Evolutionary conservation across 345 rosid genomes (phyloP).

Genomic region (Bruguiera sexangula): DNA sequence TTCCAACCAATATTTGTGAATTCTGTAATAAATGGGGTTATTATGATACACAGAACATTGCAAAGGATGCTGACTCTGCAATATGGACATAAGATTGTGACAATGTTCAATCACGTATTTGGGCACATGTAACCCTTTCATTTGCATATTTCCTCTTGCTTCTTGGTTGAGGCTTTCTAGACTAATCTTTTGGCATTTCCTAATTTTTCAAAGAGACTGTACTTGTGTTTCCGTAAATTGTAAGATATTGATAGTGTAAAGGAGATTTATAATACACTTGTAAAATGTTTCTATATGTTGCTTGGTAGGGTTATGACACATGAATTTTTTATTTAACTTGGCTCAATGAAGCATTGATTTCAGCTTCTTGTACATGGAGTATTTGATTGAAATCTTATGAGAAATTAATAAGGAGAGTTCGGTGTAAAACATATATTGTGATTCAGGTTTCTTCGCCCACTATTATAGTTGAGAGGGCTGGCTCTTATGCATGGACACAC

Average conservation of each 20-base stretch:
- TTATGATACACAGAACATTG: no score
- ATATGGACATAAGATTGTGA: no score
- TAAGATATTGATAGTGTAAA: not conserved
- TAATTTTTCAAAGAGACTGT: not conserved
- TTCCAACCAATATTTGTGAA: no score
- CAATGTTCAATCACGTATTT: no score
- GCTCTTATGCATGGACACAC: constrained; percentile 92
- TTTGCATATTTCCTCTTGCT: no score
- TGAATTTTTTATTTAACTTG: not conserved
- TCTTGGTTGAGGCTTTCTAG: no score
- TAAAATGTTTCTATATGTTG: no score
- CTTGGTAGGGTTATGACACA: not conserved
- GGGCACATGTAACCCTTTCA: no score
- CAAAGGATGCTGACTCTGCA: no score
- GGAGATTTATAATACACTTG: no score
- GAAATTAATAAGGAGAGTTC: not conserved
- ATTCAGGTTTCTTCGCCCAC: constrained; percentile 96
- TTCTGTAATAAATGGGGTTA: no score
- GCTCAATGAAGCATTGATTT: not conserved
- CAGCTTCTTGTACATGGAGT: not conserved
- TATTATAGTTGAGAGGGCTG: constrained; percentile 94
- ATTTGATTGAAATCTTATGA: not conserved
- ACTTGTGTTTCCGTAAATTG: not conserved
- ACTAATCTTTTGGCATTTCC: not conserved
- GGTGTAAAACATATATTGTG: constrained; percentile 4